Base-by-base conservation (phyloP, 2,329 filamentous ascomycete species). In the Cucurbitaria berberidis region DNA sequence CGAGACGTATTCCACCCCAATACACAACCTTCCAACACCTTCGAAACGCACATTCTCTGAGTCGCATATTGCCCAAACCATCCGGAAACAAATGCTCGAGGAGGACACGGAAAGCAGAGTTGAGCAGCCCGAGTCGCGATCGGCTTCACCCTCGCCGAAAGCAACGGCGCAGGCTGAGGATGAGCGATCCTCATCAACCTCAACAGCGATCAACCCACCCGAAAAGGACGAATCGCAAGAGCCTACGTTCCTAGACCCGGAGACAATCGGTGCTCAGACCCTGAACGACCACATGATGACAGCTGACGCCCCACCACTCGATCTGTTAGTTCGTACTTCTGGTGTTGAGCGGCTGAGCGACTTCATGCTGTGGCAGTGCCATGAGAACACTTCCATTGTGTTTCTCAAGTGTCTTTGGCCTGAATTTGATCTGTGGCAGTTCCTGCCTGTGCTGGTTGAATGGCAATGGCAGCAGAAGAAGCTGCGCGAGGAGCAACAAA, bases 281-380 rank as follows among this genome's bases (percentile, higher is more conserved):
- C 80, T 99, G 48, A 89, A 88, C 48, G 85, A 86, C 55, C 91
- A 97, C 76, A 91, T 96, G 78, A 95, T 96, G 77, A 98, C 93
- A 3, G 85, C 89, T 43, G 86, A 86, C 47, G 88, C 90, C 57
- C 95, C 95, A 15, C 95, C 95, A 0, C 80, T 98, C 36, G 95
- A 99, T 70, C 83, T 99, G 11, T 87, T 99, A 48, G 84, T 99
- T 45, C 86, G 95, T 45, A 99, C 95, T 4, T 97, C 92, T 58
- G 93, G 93, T 24, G 95, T 99, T 13, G 89, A 93, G 74, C 85
- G 95, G 43, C 80, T 99, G 53, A 97, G 92, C 70, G 95, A 99
- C 74, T 99, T 98, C 68, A 95, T 99, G 93, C 86, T 99, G 29
- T 99, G 95, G 95, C 95, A 99, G 76, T 95, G 91, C 67, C 93